Conservation (phyloP, 768 basidiomycete species). For the Leccinum ochraceum region DNA sequence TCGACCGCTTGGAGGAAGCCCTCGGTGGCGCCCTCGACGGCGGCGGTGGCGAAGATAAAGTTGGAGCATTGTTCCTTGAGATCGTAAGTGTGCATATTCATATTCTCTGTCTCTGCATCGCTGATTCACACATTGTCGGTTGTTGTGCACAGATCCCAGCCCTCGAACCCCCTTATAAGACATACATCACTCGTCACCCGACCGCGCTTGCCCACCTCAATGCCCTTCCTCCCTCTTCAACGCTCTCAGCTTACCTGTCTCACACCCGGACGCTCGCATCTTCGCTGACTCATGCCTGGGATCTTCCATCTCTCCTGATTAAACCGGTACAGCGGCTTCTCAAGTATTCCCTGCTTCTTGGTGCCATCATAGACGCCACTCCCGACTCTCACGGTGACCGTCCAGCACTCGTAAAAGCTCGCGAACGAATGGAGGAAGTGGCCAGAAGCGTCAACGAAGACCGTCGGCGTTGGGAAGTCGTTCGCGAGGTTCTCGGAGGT, state of each 20-base stretch:
- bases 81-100: conserved; percentile 48
- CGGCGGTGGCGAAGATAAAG: conserved; percentile 65
- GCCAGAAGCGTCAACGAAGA: conserved; percentile 80
- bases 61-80: conserved; percentile 70
- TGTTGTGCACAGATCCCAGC: conserved; percentile 54
- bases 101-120: background rate
- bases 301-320: conserved; percentile 90
- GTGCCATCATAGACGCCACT: conserved; percentile 74
- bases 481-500: conserved; percentile 67
- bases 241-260: conserved; percentile 63
- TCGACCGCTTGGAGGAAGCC: conserved; percentile 63
- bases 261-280: conserved; percentile 68
- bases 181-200: conserved; percentile 81
- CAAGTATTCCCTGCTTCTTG: conserved; percentile 88
- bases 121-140: background rate
- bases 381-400: conserved; percentile 70
- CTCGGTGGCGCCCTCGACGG: conserved; percentile 63
- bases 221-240: conserved; percentile 39
- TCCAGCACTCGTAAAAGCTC: conserved; percentile 29
- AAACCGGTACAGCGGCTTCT: conserved; percentile 96
- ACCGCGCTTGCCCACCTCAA: conserved; percentile 70
- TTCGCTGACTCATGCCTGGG: conserved; percentile 84
- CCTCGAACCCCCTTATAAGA: conserved; percentile 71
- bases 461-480: conserved; percentile 72
- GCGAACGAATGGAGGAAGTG: conserved; percentile 62